Evolutionary conservation across 441 rosid species (phyloP).

Genomic region (Adansonia grandidieri): DNA sequence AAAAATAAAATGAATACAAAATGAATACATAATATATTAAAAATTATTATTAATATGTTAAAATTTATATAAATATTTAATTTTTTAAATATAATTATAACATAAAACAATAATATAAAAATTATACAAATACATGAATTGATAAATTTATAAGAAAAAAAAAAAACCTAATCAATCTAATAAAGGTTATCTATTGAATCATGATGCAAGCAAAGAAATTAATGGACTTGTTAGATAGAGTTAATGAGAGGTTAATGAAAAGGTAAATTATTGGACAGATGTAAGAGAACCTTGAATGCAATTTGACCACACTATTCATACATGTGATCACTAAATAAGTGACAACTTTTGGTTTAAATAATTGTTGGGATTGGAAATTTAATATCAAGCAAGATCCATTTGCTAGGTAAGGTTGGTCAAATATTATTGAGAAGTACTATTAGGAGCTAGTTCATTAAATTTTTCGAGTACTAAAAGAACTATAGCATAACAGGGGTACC

Average conservation of each 20-base stretch:
- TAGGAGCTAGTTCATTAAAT: no score
- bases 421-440: neutral
- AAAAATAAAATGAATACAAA: no score
- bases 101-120: no score
- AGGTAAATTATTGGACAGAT: neutral
- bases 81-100: no score
- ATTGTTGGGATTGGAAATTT: neutral
- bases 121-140: no score
- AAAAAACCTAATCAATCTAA: neutral
- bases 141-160: no score
- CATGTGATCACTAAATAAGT: neutral
- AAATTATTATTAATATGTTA: no score
- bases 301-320: neutral
- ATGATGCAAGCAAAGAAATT: neutral
- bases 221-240: neutral
- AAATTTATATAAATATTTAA: no score
- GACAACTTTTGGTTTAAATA: neutral
- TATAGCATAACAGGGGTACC: neutral
- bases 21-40: no score
- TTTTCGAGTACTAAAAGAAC: no score
- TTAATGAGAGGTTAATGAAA: neutral
- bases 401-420: neutral
- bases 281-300: neutral
- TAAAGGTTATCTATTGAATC: neutral
- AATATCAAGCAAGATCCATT: neutral